Evolutionary conservation across 2,329 filamentous ascomycete genomes (phyloP), one percentile per base, ranked within the genome.

Genomic region (Aspergillus sp.): DNA sequence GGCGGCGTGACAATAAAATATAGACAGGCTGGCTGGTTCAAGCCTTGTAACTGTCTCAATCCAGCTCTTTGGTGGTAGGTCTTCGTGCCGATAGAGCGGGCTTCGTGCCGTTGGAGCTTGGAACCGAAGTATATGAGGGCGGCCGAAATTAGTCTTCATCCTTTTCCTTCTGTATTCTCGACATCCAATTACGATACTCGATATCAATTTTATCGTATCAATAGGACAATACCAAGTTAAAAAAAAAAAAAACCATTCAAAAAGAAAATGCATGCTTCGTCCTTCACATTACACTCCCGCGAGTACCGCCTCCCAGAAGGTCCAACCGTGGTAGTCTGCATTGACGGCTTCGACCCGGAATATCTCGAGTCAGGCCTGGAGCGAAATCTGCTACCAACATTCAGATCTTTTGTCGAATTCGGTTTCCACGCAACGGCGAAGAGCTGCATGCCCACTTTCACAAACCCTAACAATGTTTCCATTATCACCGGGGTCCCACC

Each of bases 401-500:
- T 36, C 34, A 36, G 3, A n/a, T 36, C 34, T 6, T 36, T 36
- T 9, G 34, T 51, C 11, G 34, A 41, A 18, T 24, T 24, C 12
- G 36, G 48, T 1, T 51, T 51, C 15, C 48, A 51, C 15, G 36
- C 22, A 24, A 41, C 48, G 5, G 48, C 48, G 12, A 51, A 41
- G 20, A 51, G 48, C 18, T 51, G 48, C 13, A 51, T 51, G 48
- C 48, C 48, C 7, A 42, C 48, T 4, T 51, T 51, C 34, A 51
- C 48, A 9, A 51, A 51, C 24, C 48, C 48, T 8, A 51, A 51
- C 34, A 51, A 41, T 26, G 48, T 51, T 20, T 51, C 48, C 15
- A 51, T 51, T 6, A 51, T 51, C 20, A 51, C 48, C 5, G 48
- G 48, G 6, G 20, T 12, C 8, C 48, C 48, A 3, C 48, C 48